A percentile compares a stretch with the other conserved stretches of the same genome.
Evolutionary conservation across 2,329 filamentous ascomycete species (phyloP).

Genomic region (Aureobasidium sp.): DNA sequence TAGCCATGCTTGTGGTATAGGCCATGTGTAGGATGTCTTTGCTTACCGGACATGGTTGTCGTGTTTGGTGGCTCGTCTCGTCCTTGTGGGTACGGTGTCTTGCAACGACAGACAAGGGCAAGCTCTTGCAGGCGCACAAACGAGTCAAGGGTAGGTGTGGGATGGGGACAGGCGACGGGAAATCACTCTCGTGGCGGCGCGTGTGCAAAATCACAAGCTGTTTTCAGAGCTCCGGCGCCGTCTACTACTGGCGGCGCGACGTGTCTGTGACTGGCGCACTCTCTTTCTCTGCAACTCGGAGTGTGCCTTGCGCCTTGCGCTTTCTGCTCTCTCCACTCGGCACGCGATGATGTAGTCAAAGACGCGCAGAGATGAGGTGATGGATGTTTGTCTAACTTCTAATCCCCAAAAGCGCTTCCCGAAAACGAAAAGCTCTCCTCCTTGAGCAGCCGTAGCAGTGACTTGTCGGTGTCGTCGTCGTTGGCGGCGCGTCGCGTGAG

Average conservation of each 20-base stretch:
- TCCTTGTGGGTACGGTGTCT: not conserved
- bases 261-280: not conserved
- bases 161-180: not conserved
- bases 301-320: not conserved
- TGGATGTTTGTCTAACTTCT: constrained; percentile 8
- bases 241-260: not conserved
- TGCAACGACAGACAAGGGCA: not conserved
- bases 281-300: not conserved
- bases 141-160: constrained; percentile 1
- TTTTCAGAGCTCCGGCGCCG: not conserved
- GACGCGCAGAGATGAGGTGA: constrained; percentile 3
- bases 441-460: not conserved
- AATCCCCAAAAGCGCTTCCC: not conserved
- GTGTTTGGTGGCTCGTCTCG: not conserved
- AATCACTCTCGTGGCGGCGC: constrained; percentile 7
- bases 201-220: constrained; percentile 6
- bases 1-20: not conserved
- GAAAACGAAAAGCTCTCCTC: not conserved
- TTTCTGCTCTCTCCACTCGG: not conserved
- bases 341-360: constrained; percentile 7
- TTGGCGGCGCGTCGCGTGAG: constrained; percentile 1
- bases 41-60: constrained; percentile 16
- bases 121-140: not conserved
- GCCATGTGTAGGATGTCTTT: not conserved
- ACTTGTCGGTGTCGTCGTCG: not conserved